These are phyloP conservation scores for Yamadazyma sp. DNA, from an alignment of 1,139 yeast species.

Conservation along the genomic window DNA sequence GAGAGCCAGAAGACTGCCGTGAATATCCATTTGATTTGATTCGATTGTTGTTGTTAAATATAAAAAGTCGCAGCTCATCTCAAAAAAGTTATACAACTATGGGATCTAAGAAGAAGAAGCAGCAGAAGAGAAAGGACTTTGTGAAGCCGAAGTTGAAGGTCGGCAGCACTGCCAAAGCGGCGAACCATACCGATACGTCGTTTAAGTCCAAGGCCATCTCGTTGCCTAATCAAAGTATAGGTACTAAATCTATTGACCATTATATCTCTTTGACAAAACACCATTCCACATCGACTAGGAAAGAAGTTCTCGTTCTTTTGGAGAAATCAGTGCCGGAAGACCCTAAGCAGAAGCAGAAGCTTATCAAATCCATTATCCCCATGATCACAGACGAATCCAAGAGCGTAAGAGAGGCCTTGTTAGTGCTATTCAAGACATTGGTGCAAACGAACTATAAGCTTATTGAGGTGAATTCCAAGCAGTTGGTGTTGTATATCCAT, in stretches of 20 bases:
- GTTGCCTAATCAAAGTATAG: conserved; percentile 55
- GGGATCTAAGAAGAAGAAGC: conserved; percentile 61
- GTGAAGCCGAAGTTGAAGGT: conserved; percentile 81
- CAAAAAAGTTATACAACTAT: conserved; percentile 21
- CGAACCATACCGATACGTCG: conserved; percentile 81
- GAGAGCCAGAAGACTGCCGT: conserved; percentile 14
- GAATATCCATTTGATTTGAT: conserved; percentile 12
- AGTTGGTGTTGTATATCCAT: conserved; percentile 72
- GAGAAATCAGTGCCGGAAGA: conserved; percentile 47
- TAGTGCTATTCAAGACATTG: conserved; percentile 51
- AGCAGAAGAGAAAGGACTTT: conserved; percentile 73
- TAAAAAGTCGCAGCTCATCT: conserved; percentile 9
- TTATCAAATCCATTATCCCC: conserved; percentile 59
- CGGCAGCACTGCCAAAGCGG: conserved; percentile 76
- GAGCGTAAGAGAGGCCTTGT: conserved; percentile 62
- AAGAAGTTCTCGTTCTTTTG: conserved; percentile 62
- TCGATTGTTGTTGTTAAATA: neutral
- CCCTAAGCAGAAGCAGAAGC: conserved; percentile 56
- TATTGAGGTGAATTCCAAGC: conserved; percentile 65
- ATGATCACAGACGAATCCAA: conserved; percentile 59
- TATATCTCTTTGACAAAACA: conserved; percentile 73
- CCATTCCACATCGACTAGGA: conserved; percentile 71
- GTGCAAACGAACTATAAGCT: conserved; percentile 53
- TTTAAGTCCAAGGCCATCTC: conserved; percentile 75
- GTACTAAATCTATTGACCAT: conserved; percentile 51